Evolutionary conservation across 1,139 yeast genomes (phyloP), one percentile per base, ranked within the genome.

Genomic region (Trichomonascaceae sp.): DNA sequence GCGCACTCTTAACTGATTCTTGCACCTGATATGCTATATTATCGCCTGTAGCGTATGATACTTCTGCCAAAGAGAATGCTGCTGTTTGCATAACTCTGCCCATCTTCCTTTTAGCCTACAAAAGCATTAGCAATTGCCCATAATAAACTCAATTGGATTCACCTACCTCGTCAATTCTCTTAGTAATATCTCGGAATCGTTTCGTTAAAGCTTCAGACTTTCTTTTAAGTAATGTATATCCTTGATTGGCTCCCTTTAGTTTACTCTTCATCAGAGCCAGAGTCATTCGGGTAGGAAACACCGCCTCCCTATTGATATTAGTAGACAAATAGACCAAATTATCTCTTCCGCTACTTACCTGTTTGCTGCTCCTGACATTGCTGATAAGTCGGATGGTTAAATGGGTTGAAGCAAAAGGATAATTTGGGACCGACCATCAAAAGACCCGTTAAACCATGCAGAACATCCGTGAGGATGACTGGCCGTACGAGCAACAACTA

Each of bases 61-160:
- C 98, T 70, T 93, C 99, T 1, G 99, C 98, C 63, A 93, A 79
- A 12, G 98, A 91, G 69, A 93, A 93, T 0, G 98, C 95, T 1
- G 99, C 99, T 0, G 96, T 87, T 70, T 93, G 99, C 98, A 93
- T 93, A 46, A 93, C 96, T 61, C 95, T 79, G 49, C 98, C 99
- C 99, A 93, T 93, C 76, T 91, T 93, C 63, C 93, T 82, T 73
- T 93, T 93, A 51, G 98, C 89, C 66, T 69, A 27, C 10, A 30
- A 19, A 22, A 27, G 27, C 30, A 50, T 43, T 45, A 46, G 22
- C 38, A 27, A 13, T 36, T 18, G 17, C 3, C 4, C 49, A 9
- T 18, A 13, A 17, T 8, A 30, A n/a, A 6, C 46, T 30, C 20
- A 43, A 24, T 19, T 17, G 15, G n/a, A 19, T 10, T 18, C 9